Conservation (phyloP, 148 eudicot species). For the Spergularia bocconei region DNA sequence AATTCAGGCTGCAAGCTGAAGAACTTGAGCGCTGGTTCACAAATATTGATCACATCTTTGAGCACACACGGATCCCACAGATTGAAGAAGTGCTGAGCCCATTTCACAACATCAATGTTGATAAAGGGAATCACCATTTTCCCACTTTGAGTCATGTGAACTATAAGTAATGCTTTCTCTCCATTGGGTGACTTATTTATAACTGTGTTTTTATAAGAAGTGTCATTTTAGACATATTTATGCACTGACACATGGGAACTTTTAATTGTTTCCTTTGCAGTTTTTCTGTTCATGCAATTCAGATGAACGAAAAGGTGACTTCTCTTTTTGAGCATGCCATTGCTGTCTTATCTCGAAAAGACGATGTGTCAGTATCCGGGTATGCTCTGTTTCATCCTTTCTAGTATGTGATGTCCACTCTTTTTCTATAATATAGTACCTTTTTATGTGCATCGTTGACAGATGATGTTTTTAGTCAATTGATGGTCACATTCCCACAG, state of each 20-base stretch:
- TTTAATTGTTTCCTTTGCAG: slow-evolving; percentile 40
- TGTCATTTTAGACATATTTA: neutral
- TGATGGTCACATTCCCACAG: neutral
- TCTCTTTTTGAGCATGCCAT: slow-evolving; percentile 83
- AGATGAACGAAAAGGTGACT: slow-evolving; percentile 84
- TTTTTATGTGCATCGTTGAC: neutral
- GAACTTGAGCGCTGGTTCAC: slow-evolving; percentile 98
- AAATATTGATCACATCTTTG: slow-evolving; percentile 92
- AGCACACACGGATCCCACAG: slow-evolving; percentile 73
- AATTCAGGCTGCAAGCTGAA: slow-evolving; percentile 68
- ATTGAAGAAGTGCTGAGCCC: slow-evolving; percentile 75
- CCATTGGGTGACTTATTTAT: slow-evolving; percentile 9
- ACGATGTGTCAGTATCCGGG: slow-evolving; percentile 55
- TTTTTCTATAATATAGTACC: neutral
- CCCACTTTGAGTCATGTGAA: slow-evolving; percentile 78
- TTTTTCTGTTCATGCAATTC: slow-evolving; percentile 93
- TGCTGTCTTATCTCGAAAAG: slow-evolving; percentile 70
- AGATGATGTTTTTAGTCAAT: neutral
- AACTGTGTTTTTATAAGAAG: neutral
- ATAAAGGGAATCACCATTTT: slow-evolving; percentile 63
- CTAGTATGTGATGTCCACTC: neutral
- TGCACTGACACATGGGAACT: slow-evolving; percentile 8
- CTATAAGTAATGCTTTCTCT: slow-evolving; percentile 60
- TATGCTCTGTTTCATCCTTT: slow-evolving; percentile 26
- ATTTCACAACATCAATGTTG: slow-evolving; percentile 70